Evolutionary conservation across 176 grass and related monocot genomes (phyloP).

Genomic region (Panicum miliaceum): DNA sequence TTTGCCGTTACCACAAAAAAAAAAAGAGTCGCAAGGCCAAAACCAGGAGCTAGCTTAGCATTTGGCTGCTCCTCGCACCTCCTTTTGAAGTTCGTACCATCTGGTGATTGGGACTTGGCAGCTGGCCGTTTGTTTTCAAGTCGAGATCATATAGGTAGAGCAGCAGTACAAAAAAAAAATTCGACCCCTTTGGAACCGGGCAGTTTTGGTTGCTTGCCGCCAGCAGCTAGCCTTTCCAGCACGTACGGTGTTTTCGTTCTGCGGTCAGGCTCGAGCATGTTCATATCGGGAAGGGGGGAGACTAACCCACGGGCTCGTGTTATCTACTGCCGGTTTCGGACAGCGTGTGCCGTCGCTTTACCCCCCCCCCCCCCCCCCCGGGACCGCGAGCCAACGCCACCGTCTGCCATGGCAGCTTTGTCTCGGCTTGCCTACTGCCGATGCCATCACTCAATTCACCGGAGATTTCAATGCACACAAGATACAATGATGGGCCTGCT

Average conservation of each 20-base stretch:
- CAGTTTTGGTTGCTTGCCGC: neutral
- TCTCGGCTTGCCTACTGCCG: neutral
- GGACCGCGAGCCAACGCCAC: neutral
- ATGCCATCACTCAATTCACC: neutral
- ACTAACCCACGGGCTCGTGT: neutral
- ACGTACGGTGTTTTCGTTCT: neutral
- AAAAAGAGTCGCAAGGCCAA: neutral
- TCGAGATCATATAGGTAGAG: neutral
- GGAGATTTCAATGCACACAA: slow-evolving; percentile 4
- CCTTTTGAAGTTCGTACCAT: neutral
- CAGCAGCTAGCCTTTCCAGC: neutral
- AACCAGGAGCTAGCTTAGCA: too few species aligned
- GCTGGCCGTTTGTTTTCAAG: slow-evolving; percentile 7
- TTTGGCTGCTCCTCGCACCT: neutral
- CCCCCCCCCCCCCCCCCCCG: too few species aligned
- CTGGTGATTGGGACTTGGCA: neutral
- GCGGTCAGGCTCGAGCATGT: neutral
- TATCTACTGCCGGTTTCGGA: slow-evolving; percentile 19
- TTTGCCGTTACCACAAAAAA: too few species aligned
- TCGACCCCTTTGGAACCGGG: neutral
- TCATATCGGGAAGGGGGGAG: neutral
- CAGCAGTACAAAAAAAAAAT: neutral
- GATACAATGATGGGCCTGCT: neutral
- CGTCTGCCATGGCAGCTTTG: neutral
- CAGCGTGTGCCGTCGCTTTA: slow-evolving; percentile 25